A percentile compares a stretch with the other conserved stretches of the same genome.
phyloP scores from a whole-genome alignment of 495 filamentous ascomycete species.

The Hypomontagnella monticulosa region DNA sequence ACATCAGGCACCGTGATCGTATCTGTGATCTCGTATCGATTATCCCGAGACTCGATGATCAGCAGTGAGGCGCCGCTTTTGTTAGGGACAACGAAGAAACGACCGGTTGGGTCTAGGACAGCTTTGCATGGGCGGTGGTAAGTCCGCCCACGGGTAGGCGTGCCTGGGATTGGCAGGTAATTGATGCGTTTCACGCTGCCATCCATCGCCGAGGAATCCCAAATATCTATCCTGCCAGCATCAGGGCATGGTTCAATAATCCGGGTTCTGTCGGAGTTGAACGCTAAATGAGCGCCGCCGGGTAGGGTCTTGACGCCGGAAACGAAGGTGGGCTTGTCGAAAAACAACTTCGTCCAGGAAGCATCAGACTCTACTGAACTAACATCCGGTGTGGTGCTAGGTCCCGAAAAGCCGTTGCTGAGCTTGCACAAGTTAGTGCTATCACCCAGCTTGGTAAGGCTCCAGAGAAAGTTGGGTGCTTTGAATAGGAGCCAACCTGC shows the following conservation, averaged over 20 bases:
- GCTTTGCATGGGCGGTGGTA: slow-evolving; percentile 42
- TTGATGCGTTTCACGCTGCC: slow-evolving; percentile 29
- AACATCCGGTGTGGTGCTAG: not conserved
- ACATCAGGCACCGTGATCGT: slow-evolving; percentile 4
- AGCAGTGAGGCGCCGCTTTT: slow-evolving; percentile 41
- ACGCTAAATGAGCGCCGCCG: slow-evolving; percentile 41
- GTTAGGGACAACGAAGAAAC: slow-evolving; percentile 44
- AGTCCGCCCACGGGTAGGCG: slow-evolving; percentile 1
- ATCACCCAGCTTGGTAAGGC: slow-evolving; percentile 28
- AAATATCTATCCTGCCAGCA: slow-evolving; percentile 38
- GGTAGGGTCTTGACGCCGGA: slow-evolving; percentile 18
- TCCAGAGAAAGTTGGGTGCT: slow-evolving; percentile 36
- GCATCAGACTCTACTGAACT: not conserved
- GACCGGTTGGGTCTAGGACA: slow-evolving; percentile 43
- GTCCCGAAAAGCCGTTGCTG: not conserved
- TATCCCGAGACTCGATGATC: slow-evolving; percentile 35
- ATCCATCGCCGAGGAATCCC: slow-evolving; percentile 37
- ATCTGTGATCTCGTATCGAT: slow-evolving; percentile 32
- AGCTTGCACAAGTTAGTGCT: slow-evolving; percentile 26
- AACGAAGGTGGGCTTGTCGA: slow-evolving; percentile 10
- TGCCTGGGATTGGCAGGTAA: slow-evolving; percentile 20
- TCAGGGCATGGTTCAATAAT: slow-evolving; percentile 41
- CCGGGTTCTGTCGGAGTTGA: slow-evolving; percentile 43
- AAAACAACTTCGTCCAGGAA: not conserved
- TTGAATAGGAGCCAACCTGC: slow-evolving; percentile 43